phyloP scores from a whole-genome alignment of 2,329 filamentous ascomycete species.

The Botrytis aclada region DNA sequence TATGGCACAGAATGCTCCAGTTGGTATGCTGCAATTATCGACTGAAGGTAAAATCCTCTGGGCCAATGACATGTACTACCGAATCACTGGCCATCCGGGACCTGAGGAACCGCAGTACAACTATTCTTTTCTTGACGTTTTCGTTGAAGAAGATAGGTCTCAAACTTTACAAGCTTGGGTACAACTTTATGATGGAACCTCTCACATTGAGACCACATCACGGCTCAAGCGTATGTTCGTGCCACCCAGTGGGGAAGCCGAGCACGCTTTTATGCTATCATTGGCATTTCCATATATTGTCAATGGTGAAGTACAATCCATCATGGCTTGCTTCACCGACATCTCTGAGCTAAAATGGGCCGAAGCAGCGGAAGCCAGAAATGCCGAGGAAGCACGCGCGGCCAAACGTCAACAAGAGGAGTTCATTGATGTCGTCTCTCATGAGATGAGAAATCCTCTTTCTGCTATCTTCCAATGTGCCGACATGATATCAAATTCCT shows the following conservation, averaged over 20 bases:
- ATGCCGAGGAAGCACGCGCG: conserved; percentile 52
- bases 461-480: conserved; percentile 74
- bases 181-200: conserved; percentile 24
- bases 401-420: conserved; percentile 71
- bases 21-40: conserved; percentile 33
- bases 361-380: conserved; percentile 40
- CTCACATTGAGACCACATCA: conserved; percentile 28
- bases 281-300: conserved; percentile 30
- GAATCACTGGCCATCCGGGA: conserved; percentile 27
- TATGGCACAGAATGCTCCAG: conserved; percentile 35
- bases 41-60: conserved; percentile 30
- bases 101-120: conserved; percentile 23
- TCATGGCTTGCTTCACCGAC: conserved; percentile 35
- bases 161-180: conserved; percentile 27
- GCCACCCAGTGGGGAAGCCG: conserved; percentile 31
- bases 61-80: conserved; percentile 35
- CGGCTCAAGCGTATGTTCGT: conserved; percentile 32
- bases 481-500: conserved; percentile 61
- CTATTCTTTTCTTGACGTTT: conserved; percentile 29
- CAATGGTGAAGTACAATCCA: conserved; percentile 28
- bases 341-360: conserved; percentile 35
- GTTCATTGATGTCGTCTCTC: conserved; percentile 73
- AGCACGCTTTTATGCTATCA: conserved; percentile 29
- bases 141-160: conserved; percentile 28
- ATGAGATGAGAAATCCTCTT: conserved; percentile 71